phyloP scores from a whole-genome alignment of 345 rosid genomes.

The thale cress (Arabidopsis thaliana) region TAIR10.1 NC_003070.9:27789001-27789500 shows the following conservation, averaged over 20 bases:
- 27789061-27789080: too few relatives aligned
- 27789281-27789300: constrained; percentile 75
- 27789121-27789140: neutral
- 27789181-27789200: constrained; percentile 7
- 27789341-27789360: too few relatives aligned
- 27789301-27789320: constrained; percentile 66
- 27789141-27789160: neutral
- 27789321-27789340: too few relatives aligned
- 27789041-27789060: constrained; percentile 79
- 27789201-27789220: neutral
- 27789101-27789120: neutral
- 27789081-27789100: neutral
- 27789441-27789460: constrained; percentile 99
- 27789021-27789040: constrained; percentile 96
- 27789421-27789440: constrained; percentile 42
- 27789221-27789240: constrained; percentile 28
- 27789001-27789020: constrained; percentile 93
- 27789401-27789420: constrained; percentile 29
- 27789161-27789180: neutral
- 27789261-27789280: constrained; percentile 6
- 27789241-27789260: constrained; percentile 27
- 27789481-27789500: constrained; percentile 99
- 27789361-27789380: neutral
- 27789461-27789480: constrained; percentile 94
- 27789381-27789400: constrained; percentile 4